These are phyloP conservation scores for Rhodotorula sp. DNA, from an alignment of 1,284 basidiomycete species.

Conservation along the genomic window DNA sequence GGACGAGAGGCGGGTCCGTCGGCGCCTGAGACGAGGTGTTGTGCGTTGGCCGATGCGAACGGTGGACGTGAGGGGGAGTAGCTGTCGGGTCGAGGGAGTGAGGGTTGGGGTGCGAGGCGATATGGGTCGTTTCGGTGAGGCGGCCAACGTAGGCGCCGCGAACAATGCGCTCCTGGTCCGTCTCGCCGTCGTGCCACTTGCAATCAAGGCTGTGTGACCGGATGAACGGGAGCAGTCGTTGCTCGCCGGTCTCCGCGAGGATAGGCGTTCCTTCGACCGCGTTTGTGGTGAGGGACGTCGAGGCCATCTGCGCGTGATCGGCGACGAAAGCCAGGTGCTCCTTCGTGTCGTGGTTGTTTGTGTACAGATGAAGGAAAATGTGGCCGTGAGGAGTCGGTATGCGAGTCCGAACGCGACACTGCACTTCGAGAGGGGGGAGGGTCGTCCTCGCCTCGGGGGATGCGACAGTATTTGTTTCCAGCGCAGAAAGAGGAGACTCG, in stretches of 20 bases:
- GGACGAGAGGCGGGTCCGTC: slow-evolving; percentile 67
- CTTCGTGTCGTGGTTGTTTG: slow-evolving; percentile 82
- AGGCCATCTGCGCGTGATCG: slow-evolving; percentile 72
- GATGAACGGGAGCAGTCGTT: slow-evolving; percentile 57
- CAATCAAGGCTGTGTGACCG: slow-evolving; percentile 80
- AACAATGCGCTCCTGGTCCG: slow-evolving; percentile 87
- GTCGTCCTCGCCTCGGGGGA: neutral
- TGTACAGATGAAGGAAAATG: slow-evolving; percentile 88
- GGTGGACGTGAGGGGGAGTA: neutral
- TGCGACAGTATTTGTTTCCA: neutral
- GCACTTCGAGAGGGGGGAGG: slow-evolving; percentile 55
- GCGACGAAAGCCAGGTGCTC: slow-evolving; percentile 98
- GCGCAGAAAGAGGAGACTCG: slow-evolving; percentile 14
- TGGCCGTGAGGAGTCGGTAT: slow-evolving; percentile 96
- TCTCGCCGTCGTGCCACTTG: slow-evolving; percentile 80
- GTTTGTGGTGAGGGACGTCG: slow-evolving; percentile 41
- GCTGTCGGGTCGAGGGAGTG: slow-evolving; percentile 9
- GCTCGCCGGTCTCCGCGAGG: slow-evolving; percentile 24
- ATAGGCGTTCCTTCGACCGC: slow-evolving; percentile 52
- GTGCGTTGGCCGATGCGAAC: neutral
- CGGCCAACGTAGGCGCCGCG: slow-evolving; percentile 91
- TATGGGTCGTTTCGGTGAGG: slow-evolving; percentile 62
- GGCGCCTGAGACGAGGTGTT: neutral
- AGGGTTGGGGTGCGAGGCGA: slow-evolving; percentile 54
- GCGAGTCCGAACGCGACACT: slow-evolving; percentile 93